phyloP scores from a whole-genome alignment of 1,284 basidiomycete genomes.

The Erythrobasidium hasegawianum region DNA sequence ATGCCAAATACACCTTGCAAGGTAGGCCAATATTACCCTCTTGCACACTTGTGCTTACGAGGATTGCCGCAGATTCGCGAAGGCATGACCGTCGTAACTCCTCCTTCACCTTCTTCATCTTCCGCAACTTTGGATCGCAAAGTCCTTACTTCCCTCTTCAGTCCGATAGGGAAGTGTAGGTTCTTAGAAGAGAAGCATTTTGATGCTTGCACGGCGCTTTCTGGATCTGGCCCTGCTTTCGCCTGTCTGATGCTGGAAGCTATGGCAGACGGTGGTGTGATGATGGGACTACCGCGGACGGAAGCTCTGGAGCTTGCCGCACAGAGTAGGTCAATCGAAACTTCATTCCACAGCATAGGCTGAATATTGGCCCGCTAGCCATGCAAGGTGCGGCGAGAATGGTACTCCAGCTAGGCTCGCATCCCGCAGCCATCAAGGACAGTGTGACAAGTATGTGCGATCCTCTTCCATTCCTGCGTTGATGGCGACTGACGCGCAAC shows the following conservation, averaged over 20 bases:
- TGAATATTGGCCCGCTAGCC: too few relatives aligned
- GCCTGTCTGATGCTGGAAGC: conserved; percentile 95
- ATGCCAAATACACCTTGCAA: conserved; percentile 99
- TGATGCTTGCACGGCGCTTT: conserved; percentile 94
- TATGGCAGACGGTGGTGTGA: conserved; percentile 98
- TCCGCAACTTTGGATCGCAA: conserved; percentile 61
- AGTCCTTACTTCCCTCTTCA: conserved; percentile 89
- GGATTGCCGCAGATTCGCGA: conserved; percentile 79
- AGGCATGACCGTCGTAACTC: conserved; percentile 90
- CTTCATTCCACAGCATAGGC: too few relatives aligned
- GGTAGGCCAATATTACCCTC: conserved; percentile 54
- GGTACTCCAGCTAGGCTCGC: conserved; percentile 79
- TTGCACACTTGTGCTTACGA: background rate
- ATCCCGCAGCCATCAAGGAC: conserved; percentile 96
- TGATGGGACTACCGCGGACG: conserved; percentile 96
- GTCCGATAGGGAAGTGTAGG: conserved; percentile 85
- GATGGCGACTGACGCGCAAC: too few relatives aligned
- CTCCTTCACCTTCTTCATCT: conserved; percentile 55
- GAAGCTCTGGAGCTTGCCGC: conserved; percentile 94
- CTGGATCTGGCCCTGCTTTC: conserved; percentile 94
- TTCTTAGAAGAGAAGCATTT: conserved; percentile 97
- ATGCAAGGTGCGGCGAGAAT: conserved; percentile 96
- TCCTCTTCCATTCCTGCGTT: too few relatives aligned
- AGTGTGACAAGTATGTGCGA: conserved; percentile 82
- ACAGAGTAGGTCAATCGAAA: conserved; percentile 71